A percentile compares a stretch with the other conserved stretches of the same genome.
Conservation (phyloP, 768 basidiomycete species). For the Leccinellum rugosiceps region DNA sequence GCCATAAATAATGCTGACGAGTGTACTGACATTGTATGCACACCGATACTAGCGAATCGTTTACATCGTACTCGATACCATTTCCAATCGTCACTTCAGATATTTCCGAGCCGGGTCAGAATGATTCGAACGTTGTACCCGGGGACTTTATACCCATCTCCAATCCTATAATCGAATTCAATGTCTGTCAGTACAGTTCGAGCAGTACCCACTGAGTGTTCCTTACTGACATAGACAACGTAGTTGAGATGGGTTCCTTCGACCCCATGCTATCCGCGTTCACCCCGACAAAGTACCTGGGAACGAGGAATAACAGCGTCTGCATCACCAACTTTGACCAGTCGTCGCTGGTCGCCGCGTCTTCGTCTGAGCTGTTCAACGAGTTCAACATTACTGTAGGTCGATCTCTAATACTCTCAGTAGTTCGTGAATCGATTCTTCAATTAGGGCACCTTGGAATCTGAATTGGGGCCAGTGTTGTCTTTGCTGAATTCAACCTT, state of each 20-base stretch:
- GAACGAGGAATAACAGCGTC: conserved; percentile 32
- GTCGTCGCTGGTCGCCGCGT: conserved; percentile 35
- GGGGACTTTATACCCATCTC: conserved; percentile 29
- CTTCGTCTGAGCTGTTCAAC: conserved; percentile 38
- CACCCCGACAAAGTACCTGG: conserved; percentile 43
- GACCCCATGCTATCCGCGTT: conserved; percentile 46
- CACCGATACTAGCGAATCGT: conserved; percentile 27
- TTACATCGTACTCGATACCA: conserved; percentile 35
- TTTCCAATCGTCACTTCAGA: conserved; percentile 38
- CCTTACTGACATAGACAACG: neutral
- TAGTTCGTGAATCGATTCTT: neutral
- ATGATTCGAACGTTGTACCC: conserved; percentile 16
- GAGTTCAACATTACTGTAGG: conserved; percentile 25
- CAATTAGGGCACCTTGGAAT: conserved; percentile 10
- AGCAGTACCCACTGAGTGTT: neutral
- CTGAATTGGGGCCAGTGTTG: conserved; percentile 11
- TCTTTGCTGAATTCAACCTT: conserved; percentile 18
- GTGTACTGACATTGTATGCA: neutral
- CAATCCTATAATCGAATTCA: conserved; percentile 36
- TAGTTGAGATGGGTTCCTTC: conserved; percentile 41
- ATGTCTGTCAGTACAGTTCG: conserved; percentile 25
- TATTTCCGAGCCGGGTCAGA: conserved; percentile 24
- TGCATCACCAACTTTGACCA: conserved; percentile 38
- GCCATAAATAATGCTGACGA: too few relatives aligned
- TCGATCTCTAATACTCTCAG: too few relatives aligned